These are phyloP conservation scores for Trichoderma endophyticum DNA, from an alignment of 2,329 filamentous ascomycete species.

Conservation along the genomic window DNA sequence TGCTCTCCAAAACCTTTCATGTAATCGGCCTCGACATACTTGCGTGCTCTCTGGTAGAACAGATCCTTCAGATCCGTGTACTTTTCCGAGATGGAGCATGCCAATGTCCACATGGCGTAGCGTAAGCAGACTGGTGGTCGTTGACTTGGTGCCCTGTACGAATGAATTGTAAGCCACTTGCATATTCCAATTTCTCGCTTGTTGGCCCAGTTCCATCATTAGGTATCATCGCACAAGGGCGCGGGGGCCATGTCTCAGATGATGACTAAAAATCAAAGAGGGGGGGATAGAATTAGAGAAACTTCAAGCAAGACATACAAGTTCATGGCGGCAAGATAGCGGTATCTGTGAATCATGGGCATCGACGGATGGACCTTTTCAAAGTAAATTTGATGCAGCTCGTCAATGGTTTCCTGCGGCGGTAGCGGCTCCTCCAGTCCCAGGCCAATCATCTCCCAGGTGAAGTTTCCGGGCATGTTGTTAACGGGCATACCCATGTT, in stretches of 20 bases:
- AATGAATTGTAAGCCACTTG: constrained; percentile 1
- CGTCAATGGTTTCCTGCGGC: constrained; percentile 66
- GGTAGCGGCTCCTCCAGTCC: constrained; percentile 59
- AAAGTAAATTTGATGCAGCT: constrained; percentile 87
- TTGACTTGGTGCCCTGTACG: constrained; percentile 66
- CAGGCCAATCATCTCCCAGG: constrained; percentile 72
- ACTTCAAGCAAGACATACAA: constrained; percentile 46
- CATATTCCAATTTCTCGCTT: background rate
- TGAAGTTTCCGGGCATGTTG: constrained; percentile 56
- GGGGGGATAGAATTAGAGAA: background rate
- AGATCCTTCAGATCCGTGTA: constrained; percentile 76
- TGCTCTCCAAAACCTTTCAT: constrained; percentile 89
- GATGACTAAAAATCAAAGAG: background rate
- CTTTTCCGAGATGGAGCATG: constrained; percentile 81
- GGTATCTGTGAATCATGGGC: constrained; percentile 84
- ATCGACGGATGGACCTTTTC: constrained; percentile 82
- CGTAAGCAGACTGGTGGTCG: constrained; percentile 83
- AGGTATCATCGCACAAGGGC: background rate
- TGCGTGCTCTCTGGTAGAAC: constrained; percentile 85
- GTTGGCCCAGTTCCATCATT: background rate
- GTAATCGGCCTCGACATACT: constrained; percentile 86
- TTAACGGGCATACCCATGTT: constrained; percentile 50
- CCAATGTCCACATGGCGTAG: constrained; percentile 94
- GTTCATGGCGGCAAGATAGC: constrained; percentile 86
- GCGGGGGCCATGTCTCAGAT: background rate